Percentiles rank a stretch among this genome's conserved stretches.
Evolutionary conservation across 169 alveolate genomes (phyloP).

Genomic region (Plasmodium fragile): DNA sequence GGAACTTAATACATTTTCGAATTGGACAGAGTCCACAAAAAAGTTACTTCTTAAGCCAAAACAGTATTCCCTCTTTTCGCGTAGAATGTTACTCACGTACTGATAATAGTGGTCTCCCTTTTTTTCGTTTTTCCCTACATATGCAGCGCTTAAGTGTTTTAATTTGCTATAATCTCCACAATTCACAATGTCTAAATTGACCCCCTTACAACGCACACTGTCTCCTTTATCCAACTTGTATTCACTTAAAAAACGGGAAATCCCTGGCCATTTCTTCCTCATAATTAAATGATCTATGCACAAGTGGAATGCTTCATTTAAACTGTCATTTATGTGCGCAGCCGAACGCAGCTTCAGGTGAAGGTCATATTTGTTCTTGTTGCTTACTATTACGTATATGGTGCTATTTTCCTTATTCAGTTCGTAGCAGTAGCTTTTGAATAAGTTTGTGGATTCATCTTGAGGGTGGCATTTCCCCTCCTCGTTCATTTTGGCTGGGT

Average conservation of each 20-base stretch:
- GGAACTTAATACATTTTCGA: conserved; percentile 26
- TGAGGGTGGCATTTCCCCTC: neutral
- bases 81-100: conserved; percentile 29
- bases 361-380: conserved; percentile 34
- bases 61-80: conserved; percentile 64
- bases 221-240: neutral
- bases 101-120: conserved; percentile 41
- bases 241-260: conserved; percentile 11
- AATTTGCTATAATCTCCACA: conserved; percentile 4
- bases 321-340: neutral
- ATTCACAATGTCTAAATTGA: conserved; percentile 7
- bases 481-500: neutral
- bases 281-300: conserved; percentile 38
- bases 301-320: conserved; percentile 22
- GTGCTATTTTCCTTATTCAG: conserved; percentile 27
- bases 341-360: conserved; percentile 5
- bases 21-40: conserved; percentile 36
- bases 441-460: neutral
- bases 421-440: conserved; percentile 35
- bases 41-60: conserved; percentile 47
- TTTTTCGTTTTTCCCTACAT: conserved; percentile 11
- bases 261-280: conserved; percentile 50
- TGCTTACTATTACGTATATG: conserved; percentile 50
- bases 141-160: conserved; percentile 28
- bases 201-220: neutral